Evolutionary conservation across 2,329 filamentous ascomycete genomes (phyloP).

Genomic region (Colletotrichum graminicola): DNA sequence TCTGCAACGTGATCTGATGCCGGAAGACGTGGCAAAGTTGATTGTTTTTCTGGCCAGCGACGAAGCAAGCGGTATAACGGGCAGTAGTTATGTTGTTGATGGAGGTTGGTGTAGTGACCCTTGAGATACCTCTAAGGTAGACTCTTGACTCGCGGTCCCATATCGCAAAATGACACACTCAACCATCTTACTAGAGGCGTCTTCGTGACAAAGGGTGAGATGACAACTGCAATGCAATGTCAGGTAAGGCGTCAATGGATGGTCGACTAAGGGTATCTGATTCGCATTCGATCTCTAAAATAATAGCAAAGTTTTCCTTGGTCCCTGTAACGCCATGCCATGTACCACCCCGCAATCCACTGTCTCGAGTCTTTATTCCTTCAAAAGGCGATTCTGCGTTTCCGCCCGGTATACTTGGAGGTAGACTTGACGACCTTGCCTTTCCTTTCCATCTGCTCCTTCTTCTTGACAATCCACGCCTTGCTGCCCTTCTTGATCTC

Average conservation of each 20-base stretch:
- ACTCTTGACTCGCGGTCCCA: no score
- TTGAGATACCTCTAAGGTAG: background rate
- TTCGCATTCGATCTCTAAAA: conserved; percentile 31
- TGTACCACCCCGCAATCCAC: conserved; percentile 25
- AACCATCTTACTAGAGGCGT: no score
- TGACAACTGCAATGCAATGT: no score
- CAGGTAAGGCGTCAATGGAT: conserved; percentile 59
- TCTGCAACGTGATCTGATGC: background rate
- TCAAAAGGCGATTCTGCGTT: conserved; percentile 82
- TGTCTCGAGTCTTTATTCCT: background rate
- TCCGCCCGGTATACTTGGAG: conserved; percentile 94
- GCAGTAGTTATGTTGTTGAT: background rate
- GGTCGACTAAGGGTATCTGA: conserved; percentile 63
- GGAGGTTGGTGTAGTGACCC: conserved; percentile 1
- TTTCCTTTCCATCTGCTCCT: conserved; percentile 93
- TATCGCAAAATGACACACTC: no score
- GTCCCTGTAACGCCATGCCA: conserved; percentile 44
- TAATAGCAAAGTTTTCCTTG: conserved; percentile 23
- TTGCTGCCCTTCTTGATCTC: conserved; percentile 84
- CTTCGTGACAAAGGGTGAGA: no score
- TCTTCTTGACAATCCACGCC: conserved; percentile 86
- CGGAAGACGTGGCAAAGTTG: background rate
- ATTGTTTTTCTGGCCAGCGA: background rate
- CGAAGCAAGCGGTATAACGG: background rate
- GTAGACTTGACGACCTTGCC: conserved; percentile 93